Evolutionary conservation across 495 filamentous ascomycete species (phyloP), one percentile per base, ranked within the genome.

Genomic region (Daldinia caldariorum): DNA sequence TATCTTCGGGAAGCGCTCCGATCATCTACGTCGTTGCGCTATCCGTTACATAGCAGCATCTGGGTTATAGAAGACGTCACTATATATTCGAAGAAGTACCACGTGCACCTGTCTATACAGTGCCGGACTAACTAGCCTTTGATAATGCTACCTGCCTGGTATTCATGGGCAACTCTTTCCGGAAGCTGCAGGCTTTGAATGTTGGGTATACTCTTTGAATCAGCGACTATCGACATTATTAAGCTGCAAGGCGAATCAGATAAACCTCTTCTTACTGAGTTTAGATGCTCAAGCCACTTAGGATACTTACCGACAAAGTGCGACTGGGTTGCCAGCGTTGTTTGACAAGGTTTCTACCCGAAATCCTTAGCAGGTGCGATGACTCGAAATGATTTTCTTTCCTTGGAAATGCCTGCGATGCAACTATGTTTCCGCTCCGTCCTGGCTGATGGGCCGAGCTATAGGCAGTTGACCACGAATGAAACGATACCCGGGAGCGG

Each of bases 121-220:
- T 60, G 38, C 32, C 26, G 61, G 63, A 53, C 45, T 65, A 43
- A 47, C 56, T 22, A 54, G 54, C 45, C 41, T 63, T 51, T 66
- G 39, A 70, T 73, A 47, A 12, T 26, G 37, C 34, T 35, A 69
- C 26, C 26, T 26, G 26, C 26, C 26, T 26, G 61, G 61, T 22
- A 70, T 65, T 29, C 34, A 49, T n/a, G 32, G 55, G 55, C 47
- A 59, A n/a, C 32, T 71, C 59, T 67, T 58, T 58, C 74, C 67
- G 75, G 38, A 66, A 67, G 70, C 65, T 75, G 75, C 75, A 75
- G 62, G 35, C 32, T 43, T 43, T 58, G 58, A 57, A 58, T 65
- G 56, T 67, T 3, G 26, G 26, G 26, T 34, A 55, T 51, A 51
- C 50, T 61, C 16, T 58, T 55, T 26, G 16, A 59, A 31, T 38